Evolutionary conservation across 2,329 filamentous ascomycete genomes (phyloP), one percentile per base, ranked within the genome.

Genomic region (Amylocarpus encephaloides): DNA sequence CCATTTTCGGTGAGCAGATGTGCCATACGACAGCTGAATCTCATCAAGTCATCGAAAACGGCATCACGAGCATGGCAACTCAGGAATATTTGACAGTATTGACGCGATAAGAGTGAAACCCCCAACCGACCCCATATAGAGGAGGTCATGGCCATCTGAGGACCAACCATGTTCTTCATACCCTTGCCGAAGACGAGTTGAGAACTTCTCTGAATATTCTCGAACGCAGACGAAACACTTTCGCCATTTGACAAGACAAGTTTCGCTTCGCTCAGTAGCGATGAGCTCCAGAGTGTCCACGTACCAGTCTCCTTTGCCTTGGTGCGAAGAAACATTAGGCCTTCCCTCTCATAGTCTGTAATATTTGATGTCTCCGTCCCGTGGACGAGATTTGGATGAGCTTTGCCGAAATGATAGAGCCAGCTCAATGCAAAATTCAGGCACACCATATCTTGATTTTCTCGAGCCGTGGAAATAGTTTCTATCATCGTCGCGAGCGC

Each of bases 341-440:
- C 89, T 64, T 96, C 90, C 58, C 85, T 85, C 47, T 90, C 87
- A 32, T 82, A 84, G 0, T 85, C 88, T 7, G 90, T 72, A 74
- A 89, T 83, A 50, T 82, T 88, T 60, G 79, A 83, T 35, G 85
- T 83, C 54, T 84, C 85, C 5, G 86, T 74, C 46, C 83, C 79
- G 43, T 75, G 79, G 58, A 90, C 81, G n/a, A 89, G 77, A 47
- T 81, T 76, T 0, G 90, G 87, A 60, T 92, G 90, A 0, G 87
- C 82, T 62, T 89, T 88, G n/a, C 85, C 86, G 60, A 96, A 94
- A 64, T 96, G 89, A 62, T 94, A 94, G 2, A 97, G 75, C 93
- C 93, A 98, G 64, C 90, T 95, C 54, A 98, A 79, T 30, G 90
- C 88, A 69, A 95, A 97, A 67, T 96, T 97, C 50, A 98, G 76